phyloP scores from a whole-genome alignment of 129 eudicot genomes.

The Ambrosia artemisiifolia region DNA sequence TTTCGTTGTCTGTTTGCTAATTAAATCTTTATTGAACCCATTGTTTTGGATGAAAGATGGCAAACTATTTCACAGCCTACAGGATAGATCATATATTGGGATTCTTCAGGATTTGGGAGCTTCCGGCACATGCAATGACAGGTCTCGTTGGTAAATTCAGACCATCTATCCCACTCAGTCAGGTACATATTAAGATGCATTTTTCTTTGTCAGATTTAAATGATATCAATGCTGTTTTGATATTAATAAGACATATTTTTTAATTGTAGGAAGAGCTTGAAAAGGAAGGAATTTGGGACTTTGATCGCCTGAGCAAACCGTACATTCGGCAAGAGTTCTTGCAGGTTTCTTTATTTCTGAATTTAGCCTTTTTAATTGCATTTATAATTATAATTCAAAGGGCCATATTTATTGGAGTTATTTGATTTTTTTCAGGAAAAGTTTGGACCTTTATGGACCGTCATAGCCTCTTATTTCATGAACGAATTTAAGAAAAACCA shows the following conservation, averaged over 20 bases:
- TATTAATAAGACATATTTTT: slow-evolving; percentile 4
- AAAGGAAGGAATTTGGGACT: slow-evolving; percentile 93
- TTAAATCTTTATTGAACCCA: slow-evolving; percentile 1
- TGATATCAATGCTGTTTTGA: slow-evolving; percentile 1
- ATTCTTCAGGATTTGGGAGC: slow-evolving; percentile 99
- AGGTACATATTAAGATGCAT: slow-evolving; percentile 43
- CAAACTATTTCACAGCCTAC: slow-evolving; percentile 93
- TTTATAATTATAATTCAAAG: slow-evolving; percentile 4
- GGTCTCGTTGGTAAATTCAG: slow-evolving; percentile 95
- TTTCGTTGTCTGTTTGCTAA: not conserved
- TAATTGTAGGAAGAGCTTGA: slow-evolving; percentile 89
- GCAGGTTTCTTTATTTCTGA: slow-evolving; percentile 46
- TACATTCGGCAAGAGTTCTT: slow-evolving; percentile 63
- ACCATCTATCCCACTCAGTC: slow-evolving; percentile 94
- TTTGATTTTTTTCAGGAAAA: slow-evolving; percentile 62
- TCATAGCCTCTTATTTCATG: slow-evolving; percentile 75
- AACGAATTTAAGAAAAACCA: slow-evolving; percentile 60
- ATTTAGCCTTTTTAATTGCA: slow-evolving; percentile 2
- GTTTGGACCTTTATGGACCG: slow-evolving; percentile 87
- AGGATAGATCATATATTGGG: slow-evolving; percentile 97
- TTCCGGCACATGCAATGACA: slow-evolving; percentile 95
- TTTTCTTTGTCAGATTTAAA: not conserved
- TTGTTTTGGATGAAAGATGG: slow-evolving; percentile 58
- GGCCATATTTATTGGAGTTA: slow-evolving; percentile 7
- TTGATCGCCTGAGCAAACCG: slow-evolving; percentile 82